Conservation (phyloP, 257 asterid species). For the Catharanthus roseus region DNA sequence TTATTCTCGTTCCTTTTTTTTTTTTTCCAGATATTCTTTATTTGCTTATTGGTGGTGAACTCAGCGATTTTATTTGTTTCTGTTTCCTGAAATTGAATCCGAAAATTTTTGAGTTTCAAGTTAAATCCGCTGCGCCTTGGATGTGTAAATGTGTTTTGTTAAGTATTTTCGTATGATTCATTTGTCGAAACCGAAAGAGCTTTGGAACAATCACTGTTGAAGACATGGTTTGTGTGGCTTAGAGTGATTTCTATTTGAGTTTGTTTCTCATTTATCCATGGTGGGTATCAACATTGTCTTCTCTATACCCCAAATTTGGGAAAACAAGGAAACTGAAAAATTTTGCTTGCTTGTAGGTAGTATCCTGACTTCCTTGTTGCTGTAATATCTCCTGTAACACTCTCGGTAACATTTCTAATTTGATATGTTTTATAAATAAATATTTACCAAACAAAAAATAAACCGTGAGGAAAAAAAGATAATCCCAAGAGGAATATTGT, state of each 20-base stretch:
- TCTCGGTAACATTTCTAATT: too few species aligned
- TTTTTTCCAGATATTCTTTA: background rate
- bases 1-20: background rate
- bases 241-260: background rate
- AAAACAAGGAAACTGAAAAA: background rate
- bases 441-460: too few species aligned
- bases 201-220: background rate
- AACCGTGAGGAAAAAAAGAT: too few species aligned
- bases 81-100: too few species aligned
- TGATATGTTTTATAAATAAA: too few species aligned
- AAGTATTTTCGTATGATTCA: background rate
- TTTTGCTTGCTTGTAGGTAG: background rate
- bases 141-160: background rate
- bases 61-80: background rate
- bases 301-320: background rate
- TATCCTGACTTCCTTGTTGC: too few species aligned
- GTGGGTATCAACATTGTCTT: background rate
- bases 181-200: background rate
- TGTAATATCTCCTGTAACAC: too few species aligned
- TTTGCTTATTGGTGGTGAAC: background rate
- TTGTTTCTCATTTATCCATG: background rate
- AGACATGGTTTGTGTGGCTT: background rate
- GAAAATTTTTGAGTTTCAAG: background rate
- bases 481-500: too few species aligned
- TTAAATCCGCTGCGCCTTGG: background rate